Percentiles rank a stretch among this genome's conserved stretches.
Evolutionary conservation across 2,329 filamentous ascomycete species (phyloP).

Genomic region (Aspergillus ochraceus): DNA sequence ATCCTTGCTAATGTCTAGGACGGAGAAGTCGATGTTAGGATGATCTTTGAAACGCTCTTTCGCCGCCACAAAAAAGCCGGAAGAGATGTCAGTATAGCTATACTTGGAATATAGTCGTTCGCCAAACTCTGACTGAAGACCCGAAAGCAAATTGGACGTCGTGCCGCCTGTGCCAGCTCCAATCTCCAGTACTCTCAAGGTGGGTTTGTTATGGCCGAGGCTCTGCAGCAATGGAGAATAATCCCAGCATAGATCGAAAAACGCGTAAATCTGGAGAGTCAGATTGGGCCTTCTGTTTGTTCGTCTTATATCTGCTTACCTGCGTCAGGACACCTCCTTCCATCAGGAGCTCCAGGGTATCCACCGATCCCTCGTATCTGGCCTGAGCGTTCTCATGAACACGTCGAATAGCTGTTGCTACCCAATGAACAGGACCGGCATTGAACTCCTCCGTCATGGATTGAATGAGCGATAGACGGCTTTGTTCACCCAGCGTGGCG

Average conservation of each 20-base stretch:
- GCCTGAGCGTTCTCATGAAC: not conserved
- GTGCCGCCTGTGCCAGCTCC: slow-evolving; percentile 9
- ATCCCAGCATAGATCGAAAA: not conserved
- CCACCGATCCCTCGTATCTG: not conserved
- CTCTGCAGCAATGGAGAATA: not conserved
- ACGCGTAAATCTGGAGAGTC: not conserved
- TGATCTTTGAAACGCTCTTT: slow-evolving; percentile 24
- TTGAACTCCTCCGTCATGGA: not conserved
- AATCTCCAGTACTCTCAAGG: slow-evolving; percentile 7
- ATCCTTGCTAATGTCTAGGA: slow-evolving; percentile 30
- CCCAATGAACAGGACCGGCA: not conserved
- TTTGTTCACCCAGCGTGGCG: not conserved
- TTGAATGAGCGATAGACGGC: not conserved
- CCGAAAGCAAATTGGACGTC: slow-evolving; percentile 3
- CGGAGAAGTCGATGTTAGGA: slow-evolving; percentile 28
- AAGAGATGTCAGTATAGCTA: slow-evolving; percentile 34
- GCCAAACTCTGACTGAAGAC: not conserved
- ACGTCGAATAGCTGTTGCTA: not conserved
- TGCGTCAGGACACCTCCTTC: not conserved
- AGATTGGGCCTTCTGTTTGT: not conserved
- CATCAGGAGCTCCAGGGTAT: not conserved
- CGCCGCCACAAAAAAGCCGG: slow-evolving; percentile 29
- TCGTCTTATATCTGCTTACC: not conserved
- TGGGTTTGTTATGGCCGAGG: slow-evolving; percentile 9
- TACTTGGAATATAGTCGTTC: slow-evolving; percentile 16